Conservation (phyloP, 345 rosid genomes). For the Murraya koenigii region DNA sequence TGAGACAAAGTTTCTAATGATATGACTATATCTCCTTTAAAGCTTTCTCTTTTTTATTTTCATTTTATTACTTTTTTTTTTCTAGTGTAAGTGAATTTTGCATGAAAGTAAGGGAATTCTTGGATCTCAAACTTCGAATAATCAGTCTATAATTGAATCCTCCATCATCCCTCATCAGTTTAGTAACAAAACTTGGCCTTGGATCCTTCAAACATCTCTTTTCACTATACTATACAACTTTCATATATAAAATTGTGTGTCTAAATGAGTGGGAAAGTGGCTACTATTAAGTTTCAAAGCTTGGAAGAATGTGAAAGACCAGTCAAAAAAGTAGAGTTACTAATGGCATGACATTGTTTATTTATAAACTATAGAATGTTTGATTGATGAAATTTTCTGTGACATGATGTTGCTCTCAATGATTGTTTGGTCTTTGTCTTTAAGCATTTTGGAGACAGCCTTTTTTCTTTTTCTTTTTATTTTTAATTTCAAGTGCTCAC, state of each 20-base stretch:
- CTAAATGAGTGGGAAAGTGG: neutral
- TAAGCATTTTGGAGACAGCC: constrained; percentile 11
- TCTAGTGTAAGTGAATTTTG: constrained; percentile 17
- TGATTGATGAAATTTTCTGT: constrained; percentile 21
- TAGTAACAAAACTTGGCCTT: constrained; percentile 19
- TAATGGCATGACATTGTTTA: constrained; percentile 10
- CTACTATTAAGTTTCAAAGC: neutral
- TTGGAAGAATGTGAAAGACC: constrained; percentile 25
- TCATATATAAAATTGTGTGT: neutral
- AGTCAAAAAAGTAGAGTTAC: constrained; percentile 42
- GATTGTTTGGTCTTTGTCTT: constrained; percentile 23
- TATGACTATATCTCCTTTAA: constrained; percentile 25
- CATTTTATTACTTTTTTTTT: neutral
- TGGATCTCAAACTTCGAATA: constrained; percentile 52
- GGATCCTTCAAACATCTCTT: constrained; percentile 41
- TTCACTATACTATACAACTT: constrained; percentile 1
- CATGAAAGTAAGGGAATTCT: constrained; percentile 69
- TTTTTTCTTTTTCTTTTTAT: neutral
- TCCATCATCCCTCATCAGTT: constrained; percentile 17
- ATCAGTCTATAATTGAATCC: constrained; percentile 42
- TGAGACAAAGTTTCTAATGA: constrained; percentile 36
- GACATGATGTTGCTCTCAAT: constrained; percentile 31
- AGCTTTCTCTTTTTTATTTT: constrained; percentile 22
- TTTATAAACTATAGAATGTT: neutral
- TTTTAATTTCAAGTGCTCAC: constrained; percentile 13